Base-by-base conservation (phyloP, 2,329 filamentous ascomycete species). In the Chalaropsis thielavioides region DNA sequence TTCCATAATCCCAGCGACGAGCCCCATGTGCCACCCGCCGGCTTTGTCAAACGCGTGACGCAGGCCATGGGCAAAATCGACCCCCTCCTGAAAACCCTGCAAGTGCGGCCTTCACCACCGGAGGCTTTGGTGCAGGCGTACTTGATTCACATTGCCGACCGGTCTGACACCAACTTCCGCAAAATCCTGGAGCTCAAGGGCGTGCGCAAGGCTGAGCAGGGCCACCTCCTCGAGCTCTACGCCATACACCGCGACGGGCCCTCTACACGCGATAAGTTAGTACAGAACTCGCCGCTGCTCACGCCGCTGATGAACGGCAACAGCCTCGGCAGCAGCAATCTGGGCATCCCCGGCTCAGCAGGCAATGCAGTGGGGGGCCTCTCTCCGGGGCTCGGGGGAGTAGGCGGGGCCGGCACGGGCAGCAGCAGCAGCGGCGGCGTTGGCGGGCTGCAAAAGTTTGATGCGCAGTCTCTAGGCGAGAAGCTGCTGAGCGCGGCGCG, bases 111-210 rank as follows among this genome's bases (percentile, higher is more conserved):
- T 1, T 89, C 88, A 3, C 94, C 94, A 0, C 89, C 92, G 0
- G 94, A 99, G 77, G 92, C 90, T 1, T 83, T 99, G 2, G 92
- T 99, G 0, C 92, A 97, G 76, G 94, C 94, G 41, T 99, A 99
- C 74, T 85, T 99, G 41, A 95, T 97, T 74, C 94, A 97, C 76
- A 94, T 99, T 69, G 91, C 85, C 69, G 94, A 99, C 78, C 86
- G 89, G 65, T 95, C 88, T 68, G 94, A 97, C 73, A 83, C 84
- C 71, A 99, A 99, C 76, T 99, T 99, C 82, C 86, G 86, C 72
- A 97, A 96, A 76, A 88, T 99, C 67, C 84, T 99, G 58, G 94
- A 99, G 62, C 81, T 99, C 68, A 99, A 99, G 75, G 94, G 94
- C 59, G 87, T 99, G 67, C 83, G 87, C 68, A 92, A 91, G 72